phyloP scores from a whole-genome alignment of 2,329 filamentous ascomycete species.

The Venturia aucupariae region DNA sequence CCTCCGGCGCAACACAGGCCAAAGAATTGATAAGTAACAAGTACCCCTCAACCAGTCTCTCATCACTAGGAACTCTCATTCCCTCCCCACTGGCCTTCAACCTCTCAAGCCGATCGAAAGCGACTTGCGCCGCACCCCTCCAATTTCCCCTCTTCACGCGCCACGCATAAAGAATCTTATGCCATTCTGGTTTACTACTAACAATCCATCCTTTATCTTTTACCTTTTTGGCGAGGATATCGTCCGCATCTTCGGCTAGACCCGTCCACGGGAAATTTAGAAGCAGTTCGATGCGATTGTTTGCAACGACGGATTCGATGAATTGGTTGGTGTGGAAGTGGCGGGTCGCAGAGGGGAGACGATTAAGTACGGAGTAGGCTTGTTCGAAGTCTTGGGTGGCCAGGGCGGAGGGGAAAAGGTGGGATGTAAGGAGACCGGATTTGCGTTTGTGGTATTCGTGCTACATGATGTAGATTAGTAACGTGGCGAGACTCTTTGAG shows the following conservation, averaged over 20 bases:
- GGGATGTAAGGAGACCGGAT: constrained; percentile 62
- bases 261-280: constrained; percentile 70
- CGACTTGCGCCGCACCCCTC: constrained; percentile 59
- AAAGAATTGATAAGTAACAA: constrained; percentile 89
- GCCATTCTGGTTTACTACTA: constrained; percentile 54
- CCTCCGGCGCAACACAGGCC: constrained; percentile 70
- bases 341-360: constrained; percentile 24
- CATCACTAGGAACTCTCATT: constrained; percentile 40
- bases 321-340: constrained; percentile 24
- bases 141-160: constrained; percentile 77
- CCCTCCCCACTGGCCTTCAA: constrained; percentile 34
- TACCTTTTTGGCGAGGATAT: constrained; percentile 53
- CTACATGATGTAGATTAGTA: background rate
- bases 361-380: constrained; percentile 69
- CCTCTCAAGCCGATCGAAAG: constrained; percentile 47
- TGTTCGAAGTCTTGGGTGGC: constrained; percentile 71
- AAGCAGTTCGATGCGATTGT: constrained; percentile 41
- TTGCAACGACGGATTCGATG: constrained; percentile 41
- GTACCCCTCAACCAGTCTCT: constrained; percentile 61
- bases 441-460: background rate
- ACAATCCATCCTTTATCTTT: constrained; percentile 55
- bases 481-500: background rate
- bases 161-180: constrained; percentile 87
- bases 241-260: constrained; percentile 69
- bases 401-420: constrained; percentile 74